Conservation (phyloP, 2,329 filamentous ascomycete genomes). For the Onygenales sp. region DNA sequence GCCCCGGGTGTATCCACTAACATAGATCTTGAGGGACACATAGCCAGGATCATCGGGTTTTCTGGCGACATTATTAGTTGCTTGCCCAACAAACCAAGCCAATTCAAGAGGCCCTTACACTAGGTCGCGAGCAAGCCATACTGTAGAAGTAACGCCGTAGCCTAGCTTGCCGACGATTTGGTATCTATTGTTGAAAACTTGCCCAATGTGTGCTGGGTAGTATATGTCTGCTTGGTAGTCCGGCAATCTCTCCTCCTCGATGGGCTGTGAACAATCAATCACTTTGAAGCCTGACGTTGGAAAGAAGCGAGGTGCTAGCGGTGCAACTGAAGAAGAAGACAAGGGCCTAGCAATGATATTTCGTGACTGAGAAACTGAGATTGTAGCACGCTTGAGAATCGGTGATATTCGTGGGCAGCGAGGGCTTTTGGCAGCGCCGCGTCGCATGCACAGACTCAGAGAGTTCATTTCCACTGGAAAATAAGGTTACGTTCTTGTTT, state of each 20-base stretch:
- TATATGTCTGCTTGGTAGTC: neutral
- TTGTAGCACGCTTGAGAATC: neutral
- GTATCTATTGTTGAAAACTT: conserved; percentile 1
- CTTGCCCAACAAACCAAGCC: neutral
- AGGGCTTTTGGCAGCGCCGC: neutral
- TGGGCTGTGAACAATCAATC: neutral
- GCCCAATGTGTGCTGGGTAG: conserved; percentile 2
- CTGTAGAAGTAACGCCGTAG: conserved; percentile 2
- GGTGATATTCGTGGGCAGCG: neutral
- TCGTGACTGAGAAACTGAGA: neutral
- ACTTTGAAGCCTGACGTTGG: conserved; percentile 1
- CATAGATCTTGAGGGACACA: conserved; percentile 3
- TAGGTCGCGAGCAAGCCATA: conserved; percentile 2
- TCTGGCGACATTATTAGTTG: neutral
- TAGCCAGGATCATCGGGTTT: conserved; percentile 3
- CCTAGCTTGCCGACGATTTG: conserved; percentile 1
- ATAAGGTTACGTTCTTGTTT: no score
- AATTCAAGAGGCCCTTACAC: neutral
- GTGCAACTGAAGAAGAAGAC: neutral
- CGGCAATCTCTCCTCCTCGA: neutral
- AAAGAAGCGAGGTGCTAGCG: neutral
- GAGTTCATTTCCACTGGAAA: neutral
- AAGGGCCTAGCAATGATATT: neutral
- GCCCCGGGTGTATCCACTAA: neutral
- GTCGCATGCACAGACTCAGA: neutral